A percentile compares a stretch with the other conserved stretches of the same genome.
Conservation (phyloP, 805 yeast species). For the Yamadazyma kitorensis region DNA sequence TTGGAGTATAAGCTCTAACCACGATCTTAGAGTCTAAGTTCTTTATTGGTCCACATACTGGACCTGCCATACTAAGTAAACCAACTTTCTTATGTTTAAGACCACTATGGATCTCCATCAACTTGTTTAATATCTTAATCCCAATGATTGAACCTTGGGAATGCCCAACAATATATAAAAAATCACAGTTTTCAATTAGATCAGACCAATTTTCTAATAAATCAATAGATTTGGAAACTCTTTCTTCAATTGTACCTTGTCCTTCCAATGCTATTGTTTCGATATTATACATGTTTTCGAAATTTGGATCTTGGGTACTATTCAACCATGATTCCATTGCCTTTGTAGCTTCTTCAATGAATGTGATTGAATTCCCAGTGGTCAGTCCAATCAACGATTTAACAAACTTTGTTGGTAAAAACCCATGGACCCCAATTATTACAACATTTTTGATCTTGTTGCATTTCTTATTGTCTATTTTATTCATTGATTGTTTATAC, state of each 20-base stretch:
- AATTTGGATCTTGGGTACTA: conserved; percentile 8
- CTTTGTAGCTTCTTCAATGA: conserved; percentile 26
- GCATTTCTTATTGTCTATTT: conserved; percentile 11
- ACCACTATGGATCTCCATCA: conserved; percentile 13
- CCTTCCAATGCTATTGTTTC: conserved; percentile 42
- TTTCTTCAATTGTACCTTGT: conserved; percentile 29
- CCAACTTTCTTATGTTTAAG: conserved; percentile 23
- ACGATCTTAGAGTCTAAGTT: conserved; percentile 36
- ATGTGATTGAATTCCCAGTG: conserved; percentile 32
- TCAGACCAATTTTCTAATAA: conserved; percentile 34
- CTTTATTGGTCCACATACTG: conserved; percentile 27
- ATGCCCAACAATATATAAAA: conserved; percentile 31
- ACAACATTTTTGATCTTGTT: conserved; percentile 20
- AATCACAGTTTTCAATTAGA: conserved; percentile 27
- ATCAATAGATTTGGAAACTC: conserved; percentile 23
- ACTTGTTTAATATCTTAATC: conserved; percentile 22
- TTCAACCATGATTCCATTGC: conserved; percentile 29
- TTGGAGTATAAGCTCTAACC: conserved; percentile 32
- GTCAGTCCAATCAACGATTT: conserved; percentile 32
- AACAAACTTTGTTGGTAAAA: conserved; percentile 39
- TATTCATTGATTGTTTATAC: conserved; percentile 15
- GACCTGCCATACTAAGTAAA: conserved; percentile 35
- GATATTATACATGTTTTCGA: conserved; percentile 19
- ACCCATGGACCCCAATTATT: conserved; percentile 38
- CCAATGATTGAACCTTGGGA: conserved; percentile 35